Evolutionary conservation across 306 rosid species (phyloP).

Genomic region (Canavalia ensiformis): DNA sequence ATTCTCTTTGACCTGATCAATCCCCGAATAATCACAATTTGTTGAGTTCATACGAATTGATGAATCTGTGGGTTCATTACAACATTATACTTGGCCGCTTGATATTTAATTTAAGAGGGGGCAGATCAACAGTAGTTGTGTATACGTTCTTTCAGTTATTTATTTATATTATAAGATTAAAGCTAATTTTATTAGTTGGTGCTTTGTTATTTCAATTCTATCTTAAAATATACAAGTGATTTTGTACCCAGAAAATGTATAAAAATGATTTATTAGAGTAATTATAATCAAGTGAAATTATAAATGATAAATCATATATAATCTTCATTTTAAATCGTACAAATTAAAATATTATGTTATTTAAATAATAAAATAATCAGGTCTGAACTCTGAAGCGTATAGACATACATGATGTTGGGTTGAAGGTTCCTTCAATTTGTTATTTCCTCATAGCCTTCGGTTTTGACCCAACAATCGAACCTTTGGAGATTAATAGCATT

Average conservation of each 20-base stretch:
- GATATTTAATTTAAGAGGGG: too few relatives aligned
- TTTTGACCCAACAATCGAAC: constrained; percentile 5
- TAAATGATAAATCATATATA: neutral
- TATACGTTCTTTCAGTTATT: neutral
- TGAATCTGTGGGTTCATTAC: constrained; percentile 57
- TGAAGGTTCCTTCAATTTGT: neutral
- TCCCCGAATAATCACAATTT: neutral
- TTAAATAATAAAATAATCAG: constrained; percentile 6
- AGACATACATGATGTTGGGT: neutral
- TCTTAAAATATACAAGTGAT: neutral
- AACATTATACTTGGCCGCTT: constrained; percentile 34
- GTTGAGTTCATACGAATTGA: too few relatives aligned
- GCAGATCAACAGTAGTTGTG: constrained; percentile 18
- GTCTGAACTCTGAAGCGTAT: neutral
- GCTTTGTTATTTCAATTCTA: neutral
- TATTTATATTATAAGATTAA: neutral
- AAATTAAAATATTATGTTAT: neutral
- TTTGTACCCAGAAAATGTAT: neutral
- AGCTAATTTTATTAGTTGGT: neutral
- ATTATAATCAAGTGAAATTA: neutral
- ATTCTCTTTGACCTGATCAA: neutral
- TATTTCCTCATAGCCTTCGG: neutral
- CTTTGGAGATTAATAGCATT: neutral
- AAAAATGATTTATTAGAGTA: neutral
- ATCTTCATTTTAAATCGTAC: too few relatives aligned